A percentile compares a stretch with the other conserved stretches of the same genome.
These are phyloP conservation scores for Astrocystis sublimbata DNA, from an alignment of 495 filamentous ascomycete genomes.

Conservation along the genomic window DNA sequence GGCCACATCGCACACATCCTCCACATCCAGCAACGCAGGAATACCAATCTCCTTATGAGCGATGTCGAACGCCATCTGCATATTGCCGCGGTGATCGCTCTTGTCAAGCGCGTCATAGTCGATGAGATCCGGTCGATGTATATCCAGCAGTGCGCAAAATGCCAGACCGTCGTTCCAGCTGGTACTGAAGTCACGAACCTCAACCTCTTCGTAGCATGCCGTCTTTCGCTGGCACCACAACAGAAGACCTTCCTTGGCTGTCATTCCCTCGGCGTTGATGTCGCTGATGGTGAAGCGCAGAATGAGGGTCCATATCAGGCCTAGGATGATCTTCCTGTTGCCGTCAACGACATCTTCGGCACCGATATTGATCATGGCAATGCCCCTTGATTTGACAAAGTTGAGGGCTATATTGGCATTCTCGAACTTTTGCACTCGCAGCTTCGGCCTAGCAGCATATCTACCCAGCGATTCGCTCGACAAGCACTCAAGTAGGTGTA, in stretches of 20 bases:
- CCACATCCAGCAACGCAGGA: slow-evolving; percentile 90
- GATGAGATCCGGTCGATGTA: slow-evolving; percentile 94
- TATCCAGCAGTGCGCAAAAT: slow-evolving; percentile 94
- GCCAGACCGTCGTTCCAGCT: slow-evolving; percentile 98
- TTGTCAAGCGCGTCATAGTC: slow-evolving; percentile 95
- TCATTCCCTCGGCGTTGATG: slow-evolving; percentile 97
- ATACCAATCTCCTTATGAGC: slow-evolving; percentile 96
- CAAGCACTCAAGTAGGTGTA: slow-evolving; percentile 95
- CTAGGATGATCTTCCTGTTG: slow-evolving; percentile 95
- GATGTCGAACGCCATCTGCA: slow-evolving; percentile 95
- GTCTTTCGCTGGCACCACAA: slow-evolving; percentile 99
- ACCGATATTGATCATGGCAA: slow-evolving; percentile 97
- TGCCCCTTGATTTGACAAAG: slow-evolving; percentile 85
- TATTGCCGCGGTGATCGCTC: slow-evolving; percentile 91
- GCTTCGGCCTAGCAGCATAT: slow-evolving; percentile 92
- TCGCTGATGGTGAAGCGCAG: slow-evolving; percentile 96
- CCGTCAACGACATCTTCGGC: slow-evolving; percentile 98
- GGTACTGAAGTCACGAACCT: slow-evolving; percentile 87
- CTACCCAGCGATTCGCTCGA: slow-evolving; percentile 90
- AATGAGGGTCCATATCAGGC: slow-evolving; percentile 97
- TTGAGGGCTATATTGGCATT: slow-evolving; percentile 96
- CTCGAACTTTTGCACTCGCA: slow-evolving; percentile 96
- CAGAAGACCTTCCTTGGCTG: slow-evolving; percentile 91
- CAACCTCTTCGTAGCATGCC: slow-evolving; percentile 94
- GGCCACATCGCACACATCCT: slow-evolving; percentile 95